These are phyloP conservation scores for Colletotrichum orchidophilum DNA, from an alignment of 2,329 filamentous ascomycete genomes.

Conservation along the genomic window DNA sequence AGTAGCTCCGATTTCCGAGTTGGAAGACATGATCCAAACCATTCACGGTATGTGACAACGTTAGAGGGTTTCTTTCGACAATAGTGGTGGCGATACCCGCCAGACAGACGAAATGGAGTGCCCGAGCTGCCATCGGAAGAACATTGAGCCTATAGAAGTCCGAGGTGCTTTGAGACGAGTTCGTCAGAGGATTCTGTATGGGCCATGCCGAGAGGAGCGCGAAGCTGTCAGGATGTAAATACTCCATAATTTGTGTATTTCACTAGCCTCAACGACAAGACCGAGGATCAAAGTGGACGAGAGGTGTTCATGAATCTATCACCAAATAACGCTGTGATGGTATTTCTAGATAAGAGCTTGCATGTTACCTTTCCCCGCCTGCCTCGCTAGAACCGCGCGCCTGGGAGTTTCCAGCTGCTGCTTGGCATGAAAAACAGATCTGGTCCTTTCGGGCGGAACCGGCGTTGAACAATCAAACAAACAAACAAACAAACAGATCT, in stretches of 20 bases:
- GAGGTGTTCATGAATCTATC: neutral
- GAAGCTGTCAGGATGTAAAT: neutral
- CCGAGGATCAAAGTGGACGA: neutral
- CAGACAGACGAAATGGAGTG: neutral
- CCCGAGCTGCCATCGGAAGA: neutral
- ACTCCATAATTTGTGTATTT: neutral
- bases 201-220: too few relatives aligned
- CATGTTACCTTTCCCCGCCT: neutral
- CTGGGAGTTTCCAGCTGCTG: neutral
- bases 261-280: neutral
- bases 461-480: too few relatives aligned
- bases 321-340: neutral
- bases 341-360: neutral
- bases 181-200: neutral
- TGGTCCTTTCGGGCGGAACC: too few relatives aligned
- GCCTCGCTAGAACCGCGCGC: neutral
- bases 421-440: neutral
- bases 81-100: neutral
- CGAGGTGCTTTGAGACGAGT: neutral
- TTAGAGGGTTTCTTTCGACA: neutral
- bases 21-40: neutral
- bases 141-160: neutral
- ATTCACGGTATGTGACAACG: neutral
- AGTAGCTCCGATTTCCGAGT: neutral
- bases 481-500: too few relatives aligned